Evolutionary conservation across 2,329 filamentous ascomycete genomes (phyloP).

Genomic region (Microsporum canis): DNA sequence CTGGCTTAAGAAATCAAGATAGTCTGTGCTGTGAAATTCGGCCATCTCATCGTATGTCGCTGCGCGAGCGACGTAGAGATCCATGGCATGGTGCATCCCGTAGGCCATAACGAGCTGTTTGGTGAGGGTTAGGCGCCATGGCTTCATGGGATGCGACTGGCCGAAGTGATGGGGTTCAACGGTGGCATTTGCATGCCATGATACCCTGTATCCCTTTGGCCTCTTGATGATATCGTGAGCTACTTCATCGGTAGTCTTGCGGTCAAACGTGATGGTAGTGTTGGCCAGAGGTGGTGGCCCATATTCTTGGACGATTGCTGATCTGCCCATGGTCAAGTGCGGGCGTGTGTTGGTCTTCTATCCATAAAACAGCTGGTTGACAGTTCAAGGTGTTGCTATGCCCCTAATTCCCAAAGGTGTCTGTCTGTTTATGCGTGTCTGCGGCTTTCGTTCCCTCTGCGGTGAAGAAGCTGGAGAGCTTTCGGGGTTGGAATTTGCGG

Average conservation of each 20-base stretch:
- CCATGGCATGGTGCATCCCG: constrained; percentile 94
- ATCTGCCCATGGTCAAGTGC: constrained; percentile 27
- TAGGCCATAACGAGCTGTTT: constrained; percentile 92
- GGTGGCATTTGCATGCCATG: constrained; percentile 87
- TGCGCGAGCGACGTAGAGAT: constrained; percentile 72
- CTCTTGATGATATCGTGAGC: constrained; percentile 58
- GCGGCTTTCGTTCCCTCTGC: not conserved
- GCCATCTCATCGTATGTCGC: constrained; percentile 81
- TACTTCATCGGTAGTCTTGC: constrained; percentile 43
- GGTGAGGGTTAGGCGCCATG: constrained; percentile 88
- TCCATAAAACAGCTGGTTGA: not conserved
- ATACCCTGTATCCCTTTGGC: constrained; percentile 80
- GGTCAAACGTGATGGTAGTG: constrained; percentile 38
- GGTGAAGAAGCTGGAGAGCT: not conserved
- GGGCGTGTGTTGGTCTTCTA: not conserved
- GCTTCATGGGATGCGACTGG: constrained; percentile 96
- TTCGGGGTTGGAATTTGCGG: not conserved
- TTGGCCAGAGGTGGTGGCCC: constrained; percentile 28
- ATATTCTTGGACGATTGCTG: constrained; percentile 41
- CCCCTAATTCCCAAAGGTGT: not conserved
- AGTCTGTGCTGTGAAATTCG: constrained; percentile 77
- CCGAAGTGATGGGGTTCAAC: constrained; percentile 98
- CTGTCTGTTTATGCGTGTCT: not conserved
- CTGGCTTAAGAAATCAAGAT: constrained; percentile 74
- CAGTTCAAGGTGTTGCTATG: not conserved